These are phyloP conservation scores for Ophiostoma quercus DNA, from an alignment of 2,329 filamentous ascomycete genomes.

Conservation along the genomic window DNA sequence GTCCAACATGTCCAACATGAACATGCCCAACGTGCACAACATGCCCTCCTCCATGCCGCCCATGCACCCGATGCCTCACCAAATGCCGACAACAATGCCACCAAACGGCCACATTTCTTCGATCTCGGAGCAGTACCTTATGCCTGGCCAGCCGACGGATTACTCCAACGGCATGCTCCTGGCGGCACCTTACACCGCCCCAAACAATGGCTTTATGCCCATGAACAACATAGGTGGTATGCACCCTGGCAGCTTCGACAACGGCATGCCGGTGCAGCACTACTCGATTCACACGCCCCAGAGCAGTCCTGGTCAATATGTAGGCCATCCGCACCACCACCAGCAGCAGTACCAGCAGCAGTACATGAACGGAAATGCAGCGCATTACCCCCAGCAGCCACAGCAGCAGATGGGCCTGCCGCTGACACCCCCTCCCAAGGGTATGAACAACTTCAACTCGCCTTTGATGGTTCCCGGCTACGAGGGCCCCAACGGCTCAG, in stretches of 20 bases:
- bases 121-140: constrained; percentile 17
- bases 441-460: constrained; percentile 42
- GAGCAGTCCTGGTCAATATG: constrained; percentile 20
- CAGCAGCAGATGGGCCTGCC: constrained; percentile 35
- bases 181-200: neutral
- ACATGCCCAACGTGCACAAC: neutral
- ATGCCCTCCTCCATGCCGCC: constrained; percentile 3
- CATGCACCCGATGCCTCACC: constrained; percentile 8
- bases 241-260: constrained; percentile 17
- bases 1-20: neutral
- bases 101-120: constrained; percentile 15
- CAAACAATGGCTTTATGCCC: neutral
- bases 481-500: neutral
- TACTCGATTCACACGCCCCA: constrained; percentile 19
- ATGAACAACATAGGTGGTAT: constrained; percentile 10
- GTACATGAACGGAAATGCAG: neutral
- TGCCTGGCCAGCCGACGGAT: constrained; percentile 15
- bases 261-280: constrained; percentile 10
- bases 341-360: neutral
- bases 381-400: constrained; percentile 13
- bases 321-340: neutral
- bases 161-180: constrained; percentile 16
- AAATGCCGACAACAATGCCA: constrained; percentile 11
- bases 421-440: constrained; percentile 22
- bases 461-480: constrained; percentile 35